Conservation (phyloP, 2,329 filamentous ascomycete genomes). For the Apiospora aurea region DNA sequence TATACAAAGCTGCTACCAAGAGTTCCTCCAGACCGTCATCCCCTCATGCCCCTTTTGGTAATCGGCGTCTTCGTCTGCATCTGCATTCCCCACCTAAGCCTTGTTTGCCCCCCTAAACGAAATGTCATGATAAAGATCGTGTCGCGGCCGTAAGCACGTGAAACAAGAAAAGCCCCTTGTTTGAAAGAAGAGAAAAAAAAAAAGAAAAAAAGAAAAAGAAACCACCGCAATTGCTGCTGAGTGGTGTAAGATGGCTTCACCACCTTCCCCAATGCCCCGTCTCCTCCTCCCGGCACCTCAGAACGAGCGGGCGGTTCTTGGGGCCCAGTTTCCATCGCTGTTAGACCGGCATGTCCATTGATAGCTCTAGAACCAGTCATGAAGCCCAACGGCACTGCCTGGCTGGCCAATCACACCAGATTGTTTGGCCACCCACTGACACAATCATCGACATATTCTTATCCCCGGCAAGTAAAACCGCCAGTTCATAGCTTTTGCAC, state of each 20-base stretch:
- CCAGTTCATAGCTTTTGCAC: neutral
- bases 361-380: slow-evolving; percentile 11
- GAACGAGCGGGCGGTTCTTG: neutral
- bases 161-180: slow-evolving; percentile 24
- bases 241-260: neutral
- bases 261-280: slow-evolving; percentile 8
- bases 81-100: neutral
- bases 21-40: neutral
- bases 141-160: slow-evolving; percentile 26
- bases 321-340: neutral
- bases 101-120: neutral
- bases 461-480: neutral
- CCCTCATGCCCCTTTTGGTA: neutral
- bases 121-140: slow-evolving; percentile 27
- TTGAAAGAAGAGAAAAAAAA: slow-evolving; percentile 23
- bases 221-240: slow-evolving; percentile 10
- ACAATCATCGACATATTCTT: slow-evolving; percentile 1
- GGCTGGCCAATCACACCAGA: neutral
- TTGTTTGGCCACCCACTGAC: neutral
- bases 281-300: neutral
- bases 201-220: slow-evolving; percentile 18
- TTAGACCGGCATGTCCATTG: neutral
- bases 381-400: slow-evolving; percentile 10
- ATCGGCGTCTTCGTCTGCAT: neutral
- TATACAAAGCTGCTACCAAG: slow-evolving; percentile 28